Percentiles rank a stretch among this genome's conserved stretches.
phyloP scores from a whole-genome alignment of 2,329 filamentous ascomycete genomes.

The Aureobasidium sp. region DNA sequence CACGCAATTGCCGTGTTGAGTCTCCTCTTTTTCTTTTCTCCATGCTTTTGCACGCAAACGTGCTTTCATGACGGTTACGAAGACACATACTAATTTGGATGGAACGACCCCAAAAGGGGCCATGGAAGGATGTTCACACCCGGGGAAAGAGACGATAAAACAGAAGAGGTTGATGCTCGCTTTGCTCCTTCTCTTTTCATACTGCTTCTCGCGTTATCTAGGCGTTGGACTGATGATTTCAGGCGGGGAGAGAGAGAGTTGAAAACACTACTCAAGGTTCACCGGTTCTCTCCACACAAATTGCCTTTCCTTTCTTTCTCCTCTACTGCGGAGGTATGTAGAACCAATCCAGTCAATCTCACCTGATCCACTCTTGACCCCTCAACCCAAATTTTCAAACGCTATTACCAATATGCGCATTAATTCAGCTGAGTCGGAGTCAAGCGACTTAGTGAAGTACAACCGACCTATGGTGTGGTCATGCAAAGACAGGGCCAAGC shows the following conservation, averaged over 20 bases:
- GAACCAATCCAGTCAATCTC: constrained; percentile 12
- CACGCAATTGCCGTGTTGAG: constrained; percentile 13
- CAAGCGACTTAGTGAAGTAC: too few relatives aligned
- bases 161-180: background rate
- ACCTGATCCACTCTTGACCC: background rate
- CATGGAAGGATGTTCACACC: background rate
- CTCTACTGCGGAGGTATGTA: constrained; percentile 15
- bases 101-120: background rate
- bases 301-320: background rate
- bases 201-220: background rate
- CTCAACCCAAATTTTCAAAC: background rate
- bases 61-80: constrained; percentile 12
- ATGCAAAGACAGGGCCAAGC: background rate
- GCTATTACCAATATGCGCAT: background rate
- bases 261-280: constrained; percentile 6
- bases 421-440: too few relatives aligned
- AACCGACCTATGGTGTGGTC: too few relatives aligned
- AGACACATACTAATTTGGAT: constrained; percentile 6
- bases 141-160: constrained; percentile 12
- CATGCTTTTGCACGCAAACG: background rate
- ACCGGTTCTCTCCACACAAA: constrained; percentile 11
- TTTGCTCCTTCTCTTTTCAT: constrained; percentile 1
- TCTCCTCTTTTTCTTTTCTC: background rate
- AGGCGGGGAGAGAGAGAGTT: background rate
- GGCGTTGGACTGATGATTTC: constrained; percentile 13